These are phyloP conservation scores for Oryza meridionalis DNA, from an alignment of 176 grass and related monocot genomes.

Conservation along the genomic window DNA sequence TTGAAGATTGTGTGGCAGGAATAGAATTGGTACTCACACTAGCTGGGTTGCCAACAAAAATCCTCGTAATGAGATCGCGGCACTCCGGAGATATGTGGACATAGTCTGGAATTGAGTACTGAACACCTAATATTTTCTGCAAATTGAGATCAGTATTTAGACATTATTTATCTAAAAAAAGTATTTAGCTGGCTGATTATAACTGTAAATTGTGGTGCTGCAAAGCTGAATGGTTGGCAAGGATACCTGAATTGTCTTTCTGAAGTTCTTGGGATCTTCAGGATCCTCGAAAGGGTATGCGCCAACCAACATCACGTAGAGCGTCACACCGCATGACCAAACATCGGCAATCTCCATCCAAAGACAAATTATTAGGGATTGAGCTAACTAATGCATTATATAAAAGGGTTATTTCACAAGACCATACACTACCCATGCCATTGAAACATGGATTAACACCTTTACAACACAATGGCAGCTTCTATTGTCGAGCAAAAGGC, in stretches of 20 bases:
- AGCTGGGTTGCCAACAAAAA: conserved; percentile 61
- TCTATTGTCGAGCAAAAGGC: conserved; percentile 15
- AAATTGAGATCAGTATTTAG: conserved; percentile 24
- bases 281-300: conserved; percentile 81
- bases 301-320: conserved; percentile 85
- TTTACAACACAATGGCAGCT: neutral
- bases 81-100: conserved; percentile 59
- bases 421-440: neutral
- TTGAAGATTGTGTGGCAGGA: neutral
- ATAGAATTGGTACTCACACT: conserved; percentile 37
- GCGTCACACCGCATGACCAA: conserved; percentile 83
- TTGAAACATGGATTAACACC: conserved; percentile 4
- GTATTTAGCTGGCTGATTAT: conserved; percentile 12
- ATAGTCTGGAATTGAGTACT: conserved; percentile 69
- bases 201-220: neutral
- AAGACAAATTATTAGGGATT: conserved; percentile 32
- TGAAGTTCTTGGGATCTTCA: conserved; percentile 69
- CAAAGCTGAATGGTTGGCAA: conserved; percentile 6
- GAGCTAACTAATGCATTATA: neutral
- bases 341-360: conserved; percentile 70
- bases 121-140: conserved; percentile 72
- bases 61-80: conserved; percentile 54
- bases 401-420: conserved; percentile 21
- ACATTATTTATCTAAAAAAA: no score
- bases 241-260: conserved; percentile 67